phyloP scores from a whole-genome alignment of 176 grass and related monocot species.

The Aegilops sharonensis region DNA sequence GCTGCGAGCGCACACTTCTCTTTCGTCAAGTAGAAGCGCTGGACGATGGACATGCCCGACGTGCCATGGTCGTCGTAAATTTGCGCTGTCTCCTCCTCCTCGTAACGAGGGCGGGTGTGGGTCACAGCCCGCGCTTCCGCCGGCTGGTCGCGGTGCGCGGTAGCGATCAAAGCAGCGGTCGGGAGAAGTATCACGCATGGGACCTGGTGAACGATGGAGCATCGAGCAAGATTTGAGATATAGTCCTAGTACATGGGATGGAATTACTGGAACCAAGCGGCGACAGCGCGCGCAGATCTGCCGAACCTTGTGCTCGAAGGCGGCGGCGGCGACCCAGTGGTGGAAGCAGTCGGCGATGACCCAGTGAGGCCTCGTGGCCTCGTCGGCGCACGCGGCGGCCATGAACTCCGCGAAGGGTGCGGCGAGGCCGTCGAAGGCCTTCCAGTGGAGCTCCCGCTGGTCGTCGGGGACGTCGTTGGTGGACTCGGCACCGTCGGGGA shows the following conservation, averaged over 20 bases:
- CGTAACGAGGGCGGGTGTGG: not conserved
- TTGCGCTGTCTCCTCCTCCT: fast-evolving
- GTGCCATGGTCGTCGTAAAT: not conserved
- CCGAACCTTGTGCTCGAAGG: not conserved
- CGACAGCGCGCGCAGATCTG: too few species aligned
- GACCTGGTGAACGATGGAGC: not conserved
- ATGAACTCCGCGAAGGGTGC: not conserved
- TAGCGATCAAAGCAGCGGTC: not conserved
- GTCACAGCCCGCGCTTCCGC: not conserved
- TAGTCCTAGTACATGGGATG: not conserved
- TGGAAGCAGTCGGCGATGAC: not conserved
- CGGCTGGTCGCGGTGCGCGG: not conserved
- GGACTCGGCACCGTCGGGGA: not conserved
- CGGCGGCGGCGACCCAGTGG: not conserved
- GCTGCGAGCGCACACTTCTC: not conserved
- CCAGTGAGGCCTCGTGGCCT: not conserved
- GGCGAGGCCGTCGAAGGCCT: not conserved
- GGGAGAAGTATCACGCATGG: not conserved
- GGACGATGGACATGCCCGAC: not conserved
- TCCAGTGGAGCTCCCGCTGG: not conserved
- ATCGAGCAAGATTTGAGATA: not conserved
- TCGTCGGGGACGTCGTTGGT: not conserved
- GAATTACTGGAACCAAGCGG: not conserved
- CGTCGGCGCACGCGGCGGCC: not conserved
- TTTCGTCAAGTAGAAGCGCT: not conserved